Conservation (phyloP, 192 early-diverging fungal species). For the Umbelopsis vinacea region DNA sequence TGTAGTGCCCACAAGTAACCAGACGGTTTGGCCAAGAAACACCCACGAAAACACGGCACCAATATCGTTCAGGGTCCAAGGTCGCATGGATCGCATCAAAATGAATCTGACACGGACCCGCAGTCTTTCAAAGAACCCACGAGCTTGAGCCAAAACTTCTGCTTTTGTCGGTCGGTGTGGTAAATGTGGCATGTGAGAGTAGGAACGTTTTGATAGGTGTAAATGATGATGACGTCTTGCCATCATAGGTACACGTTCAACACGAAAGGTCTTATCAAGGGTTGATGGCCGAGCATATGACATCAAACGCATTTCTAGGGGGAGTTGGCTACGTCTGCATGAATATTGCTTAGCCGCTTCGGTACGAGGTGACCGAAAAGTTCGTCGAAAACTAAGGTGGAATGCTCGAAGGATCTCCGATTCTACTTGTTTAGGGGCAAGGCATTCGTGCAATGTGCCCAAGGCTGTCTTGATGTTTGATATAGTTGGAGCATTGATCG, state of each 20-base stretch:
- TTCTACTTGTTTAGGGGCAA: background rate
- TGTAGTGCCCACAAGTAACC: slow-evolving; percentile 87
- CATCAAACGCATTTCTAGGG: background rate
- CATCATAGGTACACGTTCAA: background rate
- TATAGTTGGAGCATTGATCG: slow-evolving; percentile 15
- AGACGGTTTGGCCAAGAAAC: slow-evolving; percentile 83
- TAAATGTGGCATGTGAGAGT: slow-evolving; percentile 27
- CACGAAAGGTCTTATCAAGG: background rate
- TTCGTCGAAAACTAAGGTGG: background rate
- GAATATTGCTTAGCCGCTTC: background rate
- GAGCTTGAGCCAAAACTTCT: slow-evolving; percentile 61
- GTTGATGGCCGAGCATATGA: background rate
- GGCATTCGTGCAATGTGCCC: background rate
- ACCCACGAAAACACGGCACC: slow-evolving; percentile 90
- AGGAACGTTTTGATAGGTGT: slow-evolving; percentile 9
- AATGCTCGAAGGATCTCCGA: background rate
- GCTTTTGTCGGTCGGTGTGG: slow-evolving; percentile 44
- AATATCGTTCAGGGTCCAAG: slow-evolving; percentile 86
- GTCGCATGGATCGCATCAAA: slow-evolving; percentile 70
- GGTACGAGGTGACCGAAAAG: background rate
- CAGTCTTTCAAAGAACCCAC: slow-evolving; percentile 63
- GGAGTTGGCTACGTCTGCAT: background rate
- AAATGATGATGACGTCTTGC: slow-evolving; percentile 1
- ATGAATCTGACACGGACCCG: slow-evolving; percentile 62
- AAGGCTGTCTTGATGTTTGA: slow-evolving; percentile 3